Base-by-base conservation (phyloP, 129 eudicot species). In the Escallonia herrerae region DNA sequence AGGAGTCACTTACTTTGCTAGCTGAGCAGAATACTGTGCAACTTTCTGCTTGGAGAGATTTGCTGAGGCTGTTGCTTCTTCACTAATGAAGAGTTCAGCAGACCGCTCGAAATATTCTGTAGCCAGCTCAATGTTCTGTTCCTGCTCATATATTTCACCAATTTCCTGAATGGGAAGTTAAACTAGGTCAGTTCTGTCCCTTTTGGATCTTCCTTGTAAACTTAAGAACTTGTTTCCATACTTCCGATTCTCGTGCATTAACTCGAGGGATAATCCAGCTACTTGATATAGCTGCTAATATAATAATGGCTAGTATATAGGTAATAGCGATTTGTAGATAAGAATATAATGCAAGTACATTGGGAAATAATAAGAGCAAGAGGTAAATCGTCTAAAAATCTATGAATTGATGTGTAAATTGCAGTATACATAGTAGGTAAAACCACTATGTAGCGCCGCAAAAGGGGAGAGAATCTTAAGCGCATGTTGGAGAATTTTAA, bases 31-130 rank as follows among this genome's bases (percentile, higher is more conserved):
- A 71, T 79, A 88, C 47, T 84, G 84, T 7, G 91, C 93, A 49
- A 88, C 68, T 80, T 88, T 88, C 80, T 80, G 89, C 71, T 73
- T 88, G 96, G 93, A 88, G 62, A 80, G 93, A 72, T 77, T 84
- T 49, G 93, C 93, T 62, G 93, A 74, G 43, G 93, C 69, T 51
- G 86, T 70, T 57, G 77, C 89, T 52, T 87, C 91, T 74, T 84
- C 91, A 67, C 84, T 79, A 66, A 77, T 86, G 80, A 84, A 88
- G 48, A 88, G 82, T 55, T 84, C 91, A 41, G 96, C 79, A 67
- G 96, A 83, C 78, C 74, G 75, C 60, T 84, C 89, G 69, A 73
- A 82, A 73, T 79, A 88, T 57, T 41, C 78, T 4, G 85, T 80
- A 61, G 96, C 84, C 60, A 80, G 75, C 63, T 85, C 85, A 51